A percentile compares a stretch with the other conserved stretches of the same genome.
These are phyloP conservation scores for Paramecium tetraurelia DNA, from an alignment of 73 alveolate species.

Conservation along the genomic window DNA sequence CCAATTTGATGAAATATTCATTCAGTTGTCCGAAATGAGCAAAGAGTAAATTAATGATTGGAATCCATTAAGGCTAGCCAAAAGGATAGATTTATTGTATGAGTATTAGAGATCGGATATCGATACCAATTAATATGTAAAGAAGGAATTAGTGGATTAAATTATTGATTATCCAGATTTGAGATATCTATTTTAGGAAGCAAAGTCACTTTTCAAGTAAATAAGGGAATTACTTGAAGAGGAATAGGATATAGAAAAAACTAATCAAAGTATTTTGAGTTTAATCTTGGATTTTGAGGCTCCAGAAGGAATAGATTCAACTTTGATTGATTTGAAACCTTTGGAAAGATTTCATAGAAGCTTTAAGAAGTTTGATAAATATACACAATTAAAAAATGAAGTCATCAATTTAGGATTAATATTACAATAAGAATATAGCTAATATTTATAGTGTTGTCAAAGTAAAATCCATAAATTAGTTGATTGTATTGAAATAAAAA, in stretches of 20 bases:
- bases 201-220: background rate
- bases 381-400: background rate
- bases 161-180: background rate
- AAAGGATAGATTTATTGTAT: background rate
- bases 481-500: background rate
- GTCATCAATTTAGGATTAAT: background rate
- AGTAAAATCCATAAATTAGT: background rate
- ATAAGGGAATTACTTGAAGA: background rate
- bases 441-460: background rate
- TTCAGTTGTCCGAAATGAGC: background rate
- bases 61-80: background rate
- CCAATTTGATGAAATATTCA: background rate
- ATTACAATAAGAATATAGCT: background rate
- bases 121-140: background rate
- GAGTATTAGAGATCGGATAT: background rate
- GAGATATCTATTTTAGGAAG: background rate
- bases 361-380: background rate
- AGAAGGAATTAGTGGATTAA: background rate
- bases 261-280: background rate
- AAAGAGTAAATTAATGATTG: background rate
- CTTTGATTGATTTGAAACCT: background rate
- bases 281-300: background rate
- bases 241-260: background rate
- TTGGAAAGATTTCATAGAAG: background rate
- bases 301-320: background rate